Conservation (phyloP, 495 filamentous ascomycete species). For the Staphylotrichum longicolle region DNA sequence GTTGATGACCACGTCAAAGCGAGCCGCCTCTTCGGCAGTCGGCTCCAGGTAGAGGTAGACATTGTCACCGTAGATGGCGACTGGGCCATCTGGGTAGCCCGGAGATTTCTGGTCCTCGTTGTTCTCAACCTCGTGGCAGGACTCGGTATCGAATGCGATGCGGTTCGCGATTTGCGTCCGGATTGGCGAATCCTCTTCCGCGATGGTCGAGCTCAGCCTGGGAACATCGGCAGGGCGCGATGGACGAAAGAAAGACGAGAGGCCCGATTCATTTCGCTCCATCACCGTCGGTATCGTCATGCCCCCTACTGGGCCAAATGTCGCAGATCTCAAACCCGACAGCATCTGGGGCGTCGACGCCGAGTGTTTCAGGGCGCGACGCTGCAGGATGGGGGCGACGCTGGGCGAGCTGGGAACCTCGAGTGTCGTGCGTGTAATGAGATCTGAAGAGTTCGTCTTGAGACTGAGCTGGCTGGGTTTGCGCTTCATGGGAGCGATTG, state of each 20-base stretch:
- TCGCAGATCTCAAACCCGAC: constrained; percentile 49
- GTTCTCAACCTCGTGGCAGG: constrained; percentile 51
- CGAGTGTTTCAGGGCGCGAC: constrained; percentile 55
- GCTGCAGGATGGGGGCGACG: constrained; percentile 51
- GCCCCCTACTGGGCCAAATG: constrained; percentile 52
- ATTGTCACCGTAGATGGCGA: constrained; percentile 89
- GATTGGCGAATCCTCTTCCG: constrained; percentile 79
- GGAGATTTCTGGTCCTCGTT: constrained; percentile 79
- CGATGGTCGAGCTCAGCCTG: constrained; percentile 45
- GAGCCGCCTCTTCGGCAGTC: constrained; percentile 73
- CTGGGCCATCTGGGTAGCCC: constrained; percentile 88
- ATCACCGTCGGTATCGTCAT: constrained; percentile 53
- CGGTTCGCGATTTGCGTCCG: constrained; percentile 56
- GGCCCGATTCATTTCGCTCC: constrained; percentile 48
- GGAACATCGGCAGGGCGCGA: constrained; percentile 34
- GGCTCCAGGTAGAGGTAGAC: constrained; percentile 92
- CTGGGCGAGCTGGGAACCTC: constrained; percentile 47
- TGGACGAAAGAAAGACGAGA: constrained; percentile 49
- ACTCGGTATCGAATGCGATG: constrained; percentile 50
- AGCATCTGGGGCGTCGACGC: constrained; percentile 56
- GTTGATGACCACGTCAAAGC: constrained; percentile 92
- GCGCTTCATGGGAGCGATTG: constrained; percentile 62
- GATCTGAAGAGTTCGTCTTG: constrained; percentile 55
- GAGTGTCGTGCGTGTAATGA: constrained; percentile 40
- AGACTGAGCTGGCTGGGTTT: constrained; percentile 76